Conservation (phyloP, 805 yeast genomes). For the Starmerella stigmatis region DNA sequence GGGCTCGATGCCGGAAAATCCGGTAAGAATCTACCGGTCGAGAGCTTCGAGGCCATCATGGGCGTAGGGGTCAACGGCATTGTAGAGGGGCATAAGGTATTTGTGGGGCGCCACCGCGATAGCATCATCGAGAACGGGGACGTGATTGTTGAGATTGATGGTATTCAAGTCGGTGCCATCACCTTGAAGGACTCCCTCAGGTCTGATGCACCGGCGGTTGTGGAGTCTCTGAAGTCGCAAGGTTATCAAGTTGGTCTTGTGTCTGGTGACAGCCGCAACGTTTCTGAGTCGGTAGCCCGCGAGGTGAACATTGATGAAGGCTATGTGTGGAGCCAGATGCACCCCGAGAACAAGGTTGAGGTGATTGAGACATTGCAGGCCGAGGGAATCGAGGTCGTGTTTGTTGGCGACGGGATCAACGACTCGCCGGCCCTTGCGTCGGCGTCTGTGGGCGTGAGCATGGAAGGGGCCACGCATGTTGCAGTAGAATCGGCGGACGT, state of each 20-base stretch:
- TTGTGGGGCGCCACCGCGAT: constrained; percentile 43
- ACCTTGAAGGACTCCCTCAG: constrained; percentile 61
- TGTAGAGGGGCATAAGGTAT: constrained; percentile 27
- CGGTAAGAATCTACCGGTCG: neutral
- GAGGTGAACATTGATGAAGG: constrained; percentile 54
- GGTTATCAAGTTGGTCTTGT: constrained; percentile 70
- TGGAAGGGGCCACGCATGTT: constrained; percentile 87
- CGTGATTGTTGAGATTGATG: constrained; percentile 51
- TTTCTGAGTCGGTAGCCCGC: constrained; percentile 55
- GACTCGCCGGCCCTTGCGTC: constrained; percentile 93
- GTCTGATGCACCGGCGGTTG: constrained; percentile 50
- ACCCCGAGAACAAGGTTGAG: constrained; percentile 67
- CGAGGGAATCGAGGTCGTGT: constrained; percentile 51
- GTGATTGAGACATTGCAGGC: constrained; percentile 43
- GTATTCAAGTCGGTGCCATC: constrained; percentile 49
- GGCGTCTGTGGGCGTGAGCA: constrained; percentile 82
- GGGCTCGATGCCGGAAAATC: too few species aligned
- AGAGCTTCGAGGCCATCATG: neutral
- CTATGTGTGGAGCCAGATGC: constrained; percentile 62
- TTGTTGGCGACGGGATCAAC: constrained; percentile 96
- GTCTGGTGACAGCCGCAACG: constrained; percentile 68
- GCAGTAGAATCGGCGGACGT: constrained; percentile 96
- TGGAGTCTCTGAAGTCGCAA: constrained; percentile 41
- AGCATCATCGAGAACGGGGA: constrained; percentile 33
- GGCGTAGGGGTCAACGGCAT: constrained; percentile 17